phyloP scores from a whole-genome alignment of 2,329 filamentous ascomycete species.

The Stemphylium vesicarium region DNA sequence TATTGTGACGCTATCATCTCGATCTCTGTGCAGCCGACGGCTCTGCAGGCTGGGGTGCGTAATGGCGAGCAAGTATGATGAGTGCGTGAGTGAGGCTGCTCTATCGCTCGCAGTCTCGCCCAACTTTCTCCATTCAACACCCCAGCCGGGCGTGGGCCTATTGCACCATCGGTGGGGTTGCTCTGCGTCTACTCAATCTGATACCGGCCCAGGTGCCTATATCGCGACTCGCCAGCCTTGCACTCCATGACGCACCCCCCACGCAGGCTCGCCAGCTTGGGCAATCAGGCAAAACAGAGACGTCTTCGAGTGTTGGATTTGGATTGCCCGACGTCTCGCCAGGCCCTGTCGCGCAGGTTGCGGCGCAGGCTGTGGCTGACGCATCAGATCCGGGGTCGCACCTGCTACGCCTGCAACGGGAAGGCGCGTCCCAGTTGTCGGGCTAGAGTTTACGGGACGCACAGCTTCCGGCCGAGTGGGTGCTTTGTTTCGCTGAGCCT shows the following conservation, averaged over 20 bases:
- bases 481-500: constrained; percentile 24
- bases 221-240: background rate
- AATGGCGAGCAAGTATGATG: too few relatives aligned
- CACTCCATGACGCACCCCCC: too few relatives aligned
- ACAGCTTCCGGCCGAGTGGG: constrained; percentile 22
- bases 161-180: constrained; percentile 17
- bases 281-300: too few relatives aligned
- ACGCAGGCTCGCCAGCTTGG: too few relatives aligned
- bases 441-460: constrained; percentile 28
- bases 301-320: background rate
- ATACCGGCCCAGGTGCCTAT: constrained; percentile 13
- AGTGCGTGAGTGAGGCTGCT: constrained; percentile 7
- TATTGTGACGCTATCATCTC: constrained; percentile 20
- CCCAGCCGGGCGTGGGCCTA: constrained; percentile 3
- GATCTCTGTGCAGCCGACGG: constrained; percentile 13
- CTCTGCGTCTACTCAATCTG: constrained; percentile 24
- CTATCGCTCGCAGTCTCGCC: background rate
- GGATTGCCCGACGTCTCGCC: constrained; percentile 19
- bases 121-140: constrained; percentile 14
- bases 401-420: background rate
- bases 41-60: constrained; percentile 1
- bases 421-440: constrained; percentile 11
- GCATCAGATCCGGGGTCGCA: constrained; percentile 20
- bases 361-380: constrained; percentile 24
- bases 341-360: constrained; percentile 17